These are phyloP conservation scores for Petunia secreta DNA, from an alignment of 257 asterid species.

Conservation along the genomic window DNA sequence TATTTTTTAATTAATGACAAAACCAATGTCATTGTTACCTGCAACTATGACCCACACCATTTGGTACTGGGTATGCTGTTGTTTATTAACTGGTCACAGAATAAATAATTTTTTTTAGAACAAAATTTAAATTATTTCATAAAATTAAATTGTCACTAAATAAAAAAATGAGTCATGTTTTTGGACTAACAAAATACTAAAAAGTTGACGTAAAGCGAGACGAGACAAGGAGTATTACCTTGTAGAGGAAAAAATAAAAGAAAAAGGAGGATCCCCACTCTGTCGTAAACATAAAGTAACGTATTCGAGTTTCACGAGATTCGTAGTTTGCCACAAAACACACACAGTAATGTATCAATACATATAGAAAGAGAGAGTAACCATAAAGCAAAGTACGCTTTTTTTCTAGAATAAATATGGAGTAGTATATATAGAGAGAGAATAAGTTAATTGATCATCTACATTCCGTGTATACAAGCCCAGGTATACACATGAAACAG, in stretches of 20 bases:
- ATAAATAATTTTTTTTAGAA: too few relatives aligned
- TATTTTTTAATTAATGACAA: constrained; percentile 23
- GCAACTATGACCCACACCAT: constrained; percentile 13
- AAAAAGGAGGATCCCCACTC: constrained; percentile 23
- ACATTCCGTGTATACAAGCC: constrained; percentile 28
- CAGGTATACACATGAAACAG: constrained; percentile 28
- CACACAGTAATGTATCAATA: constrained; percentile 15
- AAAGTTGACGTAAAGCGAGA: too few relatives aligned
- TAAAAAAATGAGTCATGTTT: too few relatives aligned
- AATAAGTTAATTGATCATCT: constrained; percentile 32
- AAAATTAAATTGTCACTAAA: too few relatives aligned
- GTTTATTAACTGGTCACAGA: too few relatives aligned
- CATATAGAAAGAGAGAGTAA: constrained; percentile 44
- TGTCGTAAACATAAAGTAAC: constrained; percentile 38
- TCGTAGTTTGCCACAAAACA: constrained; percentile 34
- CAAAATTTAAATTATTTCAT: too few relatives aligned
- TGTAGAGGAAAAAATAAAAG: constrained; percentile 15
- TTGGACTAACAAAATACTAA: too few relatives aligned
- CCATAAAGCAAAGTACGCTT: constrained; percentile 45
- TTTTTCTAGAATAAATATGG: neutral
- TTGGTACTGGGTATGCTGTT: too few relatives aligned
- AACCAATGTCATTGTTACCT: constrained; percentile 22
- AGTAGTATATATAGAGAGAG: neutral
- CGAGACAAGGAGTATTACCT: neutral
- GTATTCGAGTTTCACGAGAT: constrained; percentile 60